phyloP scores from a whole-genome alignment of 2,329 filamentous ascomycete genomes.

The Apiospora marii region DNA sequence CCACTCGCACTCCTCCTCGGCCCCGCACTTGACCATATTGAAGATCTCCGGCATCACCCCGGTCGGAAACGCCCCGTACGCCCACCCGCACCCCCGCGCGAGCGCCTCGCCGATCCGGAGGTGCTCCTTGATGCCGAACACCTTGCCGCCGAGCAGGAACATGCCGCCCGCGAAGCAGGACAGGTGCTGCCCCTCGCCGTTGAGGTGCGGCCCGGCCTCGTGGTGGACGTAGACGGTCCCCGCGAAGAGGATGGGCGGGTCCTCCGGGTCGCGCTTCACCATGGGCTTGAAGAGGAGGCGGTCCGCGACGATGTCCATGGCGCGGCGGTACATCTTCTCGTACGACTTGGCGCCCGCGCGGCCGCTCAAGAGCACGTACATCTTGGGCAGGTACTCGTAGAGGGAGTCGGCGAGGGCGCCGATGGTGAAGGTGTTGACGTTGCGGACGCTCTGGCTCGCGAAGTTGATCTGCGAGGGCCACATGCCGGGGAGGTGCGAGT shows the following conservation, averaged over 20 bases:
- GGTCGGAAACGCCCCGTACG: conserved; percentile 60
- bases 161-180: conserved; percentile 59
- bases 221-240: conserved; percentile 20
- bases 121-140: conserved; percentile 55
- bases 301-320: conserved; percentile 65
- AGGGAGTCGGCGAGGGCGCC: conserved; percentile 63
- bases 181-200: conserved; percentile 47
- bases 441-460: conserved; percentile 54
- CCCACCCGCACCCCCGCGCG: conserved; percentile 65
- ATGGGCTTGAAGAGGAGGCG: conserved; percentile 76
- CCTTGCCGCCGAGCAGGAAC: conserved; percentile 53
- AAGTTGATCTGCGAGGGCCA: conserved; percentile 74
- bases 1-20: not conserved
- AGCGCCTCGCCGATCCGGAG: conserved; percentile 56
- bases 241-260: conserved; percentile 60
- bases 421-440: conserved; percentile 56
- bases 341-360: conserved; percentile 62
- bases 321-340: conserved; percentile 67
- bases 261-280: conserved; percentile 63
- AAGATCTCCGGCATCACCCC: conserved; percentile 68
- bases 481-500: conserved; percentile 75
- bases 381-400: conserved; percentile 69
- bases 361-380: conserved; percentile 72
- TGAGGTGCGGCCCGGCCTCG: not conserved
- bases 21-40: conserved; percentile 1